phyloP scores from a whole-genome alignment of 148 eudicot species.

The Camellia japonica region DNA sequence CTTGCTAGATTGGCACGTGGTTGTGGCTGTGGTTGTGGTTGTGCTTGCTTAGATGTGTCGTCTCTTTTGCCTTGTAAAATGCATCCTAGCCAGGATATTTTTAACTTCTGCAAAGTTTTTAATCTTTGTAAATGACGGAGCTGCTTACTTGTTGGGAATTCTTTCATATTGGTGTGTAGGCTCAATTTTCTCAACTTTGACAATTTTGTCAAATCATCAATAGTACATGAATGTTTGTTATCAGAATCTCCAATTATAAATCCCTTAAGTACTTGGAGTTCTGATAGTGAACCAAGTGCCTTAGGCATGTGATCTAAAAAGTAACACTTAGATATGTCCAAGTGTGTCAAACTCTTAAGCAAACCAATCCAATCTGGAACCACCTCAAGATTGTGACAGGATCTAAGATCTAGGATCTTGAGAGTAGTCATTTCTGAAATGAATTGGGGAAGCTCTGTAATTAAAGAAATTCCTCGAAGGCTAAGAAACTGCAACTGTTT shows the following conservation, averaged over 20 bases:
- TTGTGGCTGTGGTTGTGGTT: no score
- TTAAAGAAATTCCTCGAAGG: constrained; percentile 49
- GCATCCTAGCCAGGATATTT: constrained; percentile 31
- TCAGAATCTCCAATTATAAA: constrained; percentile 29
- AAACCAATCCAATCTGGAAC: constrained; percentile 35
- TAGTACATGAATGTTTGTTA: constrained; percentile 24
- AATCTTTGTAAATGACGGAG: constrained; percentile 1
- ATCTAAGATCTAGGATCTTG: constrained; percentile 39
- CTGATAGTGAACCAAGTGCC: constrained; percentile 19
- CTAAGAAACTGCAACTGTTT: constrained; percentile 35
- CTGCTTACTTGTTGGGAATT: constrained; percentile 5
- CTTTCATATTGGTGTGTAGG: constrained; percentile 26
- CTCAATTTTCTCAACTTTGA: constrained; percentile 32
- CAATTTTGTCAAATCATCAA: constrained; percentile 28
- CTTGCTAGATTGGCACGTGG: no score
- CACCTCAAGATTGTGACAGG: constrained; percentile 42
- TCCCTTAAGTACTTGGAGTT: constrained; percentile 46
- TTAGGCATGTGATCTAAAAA: constrained; percentile 42
- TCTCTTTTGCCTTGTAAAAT: not conserved
- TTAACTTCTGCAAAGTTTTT: constrained; percentile 22
- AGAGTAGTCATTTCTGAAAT: constrained; percentile 30
- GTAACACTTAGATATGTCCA: constrained; percentile 54
- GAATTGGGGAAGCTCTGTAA: constrained; percentile 32
- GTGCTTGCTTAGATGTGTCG: not conserved
- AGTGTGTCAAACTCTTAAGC: constrained; percentile 39